phyloP scores from a whole-genome alignment of 768 basidiomycete species.

The Mycena sanguinolenta region DNA sequence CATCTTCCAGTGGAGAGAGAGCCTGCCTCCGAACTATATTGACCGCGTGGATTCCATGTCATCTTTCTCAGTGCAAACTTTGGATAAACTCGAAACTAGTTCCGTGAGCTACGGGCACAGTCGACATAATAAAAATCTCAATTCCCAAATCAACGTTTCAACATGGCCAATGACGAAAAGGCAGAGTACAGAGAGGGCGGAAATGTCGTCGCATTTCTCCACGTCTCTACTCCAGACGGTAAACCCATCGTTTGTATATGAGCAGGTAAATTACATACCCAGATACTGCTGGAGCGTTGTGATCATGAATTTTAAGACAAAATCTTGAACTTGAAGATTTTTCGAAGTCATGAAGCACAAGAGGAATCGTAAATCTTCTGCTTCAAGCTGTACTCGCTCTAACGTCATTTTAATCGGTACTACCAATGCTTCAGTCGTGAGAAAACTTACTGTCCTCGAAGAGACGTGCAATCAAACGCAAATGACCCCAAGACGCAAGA shows the following conservation, averaged over 20 bases:
- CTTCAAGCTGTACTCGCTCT: conserved; percentile 9
- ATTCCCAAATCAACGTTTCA: background rate
- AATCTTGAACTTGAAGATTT: conserved; percentile 6
- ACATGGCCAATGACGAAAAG: background rate
- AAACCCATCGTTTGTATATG: background rate
- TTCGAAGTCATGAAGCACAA: conserved; percentile 11
- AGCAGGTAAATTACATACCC: background rate
- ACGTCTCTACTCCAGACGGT: background rate
- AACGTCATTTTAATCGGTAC: background rate
- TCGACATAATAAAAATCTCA: too few relatives aligned
- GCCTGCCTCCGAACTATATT: too few relatives aligned
- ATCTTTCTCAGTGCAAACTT: too few relatives aligned
- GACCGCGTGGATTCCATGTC: too few relatives aligned
- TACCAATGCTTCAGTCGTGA: background rate
- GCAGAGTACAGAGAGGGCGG: background rate
- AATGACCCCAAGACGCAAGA: conserved; percentile 6
- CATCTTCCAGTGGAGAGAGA: too few relatives aligned
- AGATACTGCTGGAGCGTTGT: background rate
- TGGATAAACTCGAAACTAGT: too few relatives aligned
- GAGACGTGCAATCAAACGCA: conserved; percentile 8
- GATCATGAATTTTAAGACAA: conserved; percentile 12
- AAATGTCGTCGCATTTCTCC: background rate
- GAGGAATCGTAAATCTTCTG: conserved; percentile 10
- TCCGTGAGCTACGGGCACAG: too few relatives aligned
- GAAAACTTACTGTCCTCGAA: conserved; percentile 2